Conservation (phyloP, 495 filamentous ascomycete species). For the Penicillium psychrofluorescens region DNA sequence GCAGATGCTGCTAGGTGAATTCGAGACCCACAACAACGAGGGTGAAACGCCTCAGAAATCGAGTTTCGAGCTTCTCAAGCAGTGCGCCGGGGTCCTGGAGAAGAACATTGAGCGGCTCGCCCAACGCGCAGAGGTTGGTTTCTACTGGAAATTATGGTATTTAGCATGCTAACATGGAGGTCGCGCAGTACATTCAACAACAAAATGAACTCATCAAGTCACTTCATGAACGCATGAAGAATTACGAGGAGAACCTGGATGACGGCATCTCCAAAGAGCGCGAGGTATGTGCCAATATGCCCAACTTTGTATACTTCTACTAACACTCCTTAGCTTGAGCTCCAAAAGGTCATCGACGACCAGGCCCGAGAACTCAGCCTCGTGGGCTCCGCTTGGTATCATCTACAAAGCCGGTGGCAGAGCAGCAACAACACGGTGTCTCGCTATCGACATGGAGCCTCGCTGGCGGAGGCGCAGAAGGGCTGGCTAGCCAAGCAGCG, state of each 20-base stretch:
- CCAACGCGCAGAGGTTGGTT: conserved; percentile 41
- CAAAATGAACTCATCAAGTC: conserved; percentile 54
- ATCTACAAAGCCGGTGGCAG: conserved; percentile 75
- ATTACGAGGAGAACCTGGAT: conserved; percentile 39
- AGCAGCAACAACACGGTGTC: conserved; percentile 71
- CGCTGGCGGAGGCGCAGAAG: conserved; percentile 62
- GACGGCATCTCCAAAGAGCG: conserved; percentile 41
- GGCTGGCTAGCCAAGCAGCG: conserved; percentile 92
- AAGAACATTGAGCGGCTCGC: conserved; percentile 40
- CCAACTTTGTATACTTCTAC: background rate
- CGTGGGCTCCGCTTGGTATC: conserved; percentile 88
- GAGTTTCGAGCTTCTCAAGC: conserved; percentile 33
- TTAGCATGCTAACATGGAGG: conserved; percentile 6
- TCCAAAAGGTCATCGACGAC: conserved; percentile 59
- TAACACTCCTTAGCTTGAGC: conserved; percentile 33
- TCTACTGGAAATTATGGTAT: background rate
- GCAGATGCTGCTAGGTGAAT: conserved; percentile 35
- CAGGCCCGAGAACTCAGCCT: conserved; percentile 71
- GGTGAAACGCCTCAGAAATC: conserved; percentile 28
- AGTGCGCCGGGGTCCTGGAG: conserved; percentile 37
- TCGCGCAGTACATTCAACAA: conserved; percentile 50
- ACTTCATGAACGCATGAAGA: conserved; percentile 48
- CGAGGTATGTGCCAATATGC: conserved; percentile 26
- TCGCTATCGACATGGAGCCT: conserved; percentile 42
- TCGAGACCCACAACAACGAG: conserved; percentile 28